Base-by-base conservation (phyloP, 352 stramenopile species). In the Globisporangium irregulare region DNA sequence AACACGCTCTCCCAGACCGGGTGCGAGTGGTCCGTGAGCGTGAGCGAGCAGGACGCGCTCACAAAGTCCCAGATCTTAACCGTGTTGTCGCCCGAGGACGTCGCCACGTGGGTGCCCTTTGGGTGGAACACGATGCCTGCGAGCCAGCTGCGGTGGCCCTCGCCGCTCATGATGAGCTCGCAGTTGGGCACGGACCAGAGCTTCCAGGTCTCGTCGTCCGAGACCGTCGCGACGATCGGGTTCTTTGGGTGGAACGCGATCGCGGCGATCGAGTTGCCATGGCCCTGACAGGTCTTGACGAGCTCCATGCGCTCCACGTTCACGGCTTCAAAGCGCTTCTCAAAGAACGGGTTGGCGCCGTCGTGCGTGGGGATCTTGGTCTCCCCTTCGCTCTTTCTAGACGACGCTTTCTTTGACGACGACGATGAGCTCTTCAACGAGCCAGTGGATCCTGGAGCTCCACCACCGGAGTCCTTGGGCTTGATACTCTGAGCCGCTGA, bases 51-150 rank as follows among this genome's bases (percentile, higher is more conserved):
- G 56, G 78, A 82, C 38, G 94, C 93, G 54, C 81, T 81, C 20
- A 93, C 81, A 72, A 98, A 98, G 71, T 98, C 92, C 95, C 95
- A 98, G 34, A 98, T 73, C 75, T 98, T 98, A 63, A 98, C 85
- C 7, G 91, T 97, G 69, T 92, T 94, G 70, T 99, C 95, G 36
- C 95, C 95, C 6, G 88, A 95, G 3, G 86, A 91, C 22, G 91
- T 98, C 1, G 92, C 93, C 7, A 98, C 81, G 77, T 98, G 93
- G 8, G 91, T 97, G 41, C 95, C 95, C 22, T 81, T 79, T 7
- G 95, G 95, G 62, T 98, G 93, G 72, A 98, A 98, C 46, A 84
- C 78, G 38, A 98, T 90, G 14, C 84, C 89, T 2, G 90, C 87
- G 24, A 98, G 77, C 95, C 95, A 98, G 62, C 89, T 91, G 14